Evolutionary conservation across 2,329 filamentous ascomycete species (phyloP).

Genomic region (Colletotrichum brevisporum): DNA sequence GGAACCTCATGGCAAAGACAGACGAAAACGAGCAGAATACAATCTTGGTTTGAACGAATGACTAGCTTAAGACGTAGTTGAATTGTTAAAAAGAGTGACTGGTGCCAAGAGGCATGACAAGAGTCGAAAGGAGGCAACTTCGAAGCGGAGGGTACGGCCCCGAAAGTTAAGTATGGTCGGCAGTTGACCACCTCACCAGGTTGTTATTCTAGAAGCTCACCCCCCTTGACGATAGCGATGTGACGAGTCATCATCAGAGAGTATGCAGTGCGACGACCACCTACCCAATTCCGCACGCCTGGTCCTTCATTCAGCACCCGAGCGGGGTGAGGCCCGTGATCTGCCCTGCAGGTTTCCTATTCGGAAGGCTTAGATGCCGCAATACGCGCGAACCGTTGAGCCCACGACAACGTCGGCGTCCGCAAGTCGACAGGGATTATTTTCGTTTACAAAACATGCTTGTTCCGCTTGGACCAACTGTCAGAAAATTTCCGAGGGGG

Average conservation of each 20-base stretch:
- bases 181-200: background rate
- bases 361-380: conserved; percentile 3
- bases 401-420: conserved; percentile 2
- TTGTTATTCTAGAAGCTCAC: conserved; percentile 6
- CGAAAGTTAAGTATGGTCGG: conserved; percentile 25
- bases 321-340: background rate
- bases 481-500: background rate
- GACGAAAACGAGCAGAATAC: background rate
- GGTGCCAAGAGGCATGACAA: conserved; percentile 10
- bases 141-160: background rate
- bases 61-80: background rate
- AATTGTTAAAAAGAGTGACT: conserved; percentile 12
- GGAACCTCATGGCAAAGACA: conserved; percentile 8
- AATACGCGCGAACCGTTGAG: background rate
- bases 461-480: background rate
- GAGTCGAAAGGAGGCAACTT: background rate
- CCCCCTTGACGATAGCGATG: conserved; percentile 9
- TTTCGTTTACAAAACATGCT: conserved; percentile 15
- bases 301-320: background rate
- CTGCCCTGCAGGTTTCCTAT: conserved; percentile 6
- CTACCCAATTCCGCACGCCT: background rate
- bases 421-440: background rate
- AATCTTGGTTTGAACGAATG: conserved; percentile 3
- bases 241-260: conserved; percentile 14
- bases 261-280: background rate